Evolutionary conservation across 192 early-diverging fungal species (phyloP).

Genomic region (Mortierella alpina): DNA sequence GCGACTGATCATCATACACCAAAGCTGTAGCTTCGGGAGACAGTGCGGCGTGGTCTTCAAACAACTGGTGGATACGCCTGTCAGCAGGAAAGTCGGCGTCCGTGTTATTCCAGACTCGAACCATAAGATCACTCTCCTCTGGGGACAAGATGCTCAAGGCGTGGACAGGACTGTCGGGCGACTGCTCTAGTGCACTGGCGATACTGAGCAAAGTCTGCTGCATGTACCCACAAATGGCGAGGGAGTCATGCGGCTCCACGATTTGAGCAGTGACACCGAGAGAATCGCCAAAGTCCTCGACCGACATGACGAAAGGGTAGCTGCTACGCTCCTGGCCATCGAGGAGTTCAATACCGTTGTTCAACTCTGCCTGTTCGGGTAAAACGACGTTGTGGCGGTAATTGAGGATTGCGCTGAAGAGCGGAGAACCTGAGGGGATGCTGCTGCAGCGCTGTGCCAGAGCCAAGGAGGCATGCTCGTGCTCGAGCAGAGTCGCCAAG

Average conservation of each 20-base stretch:
- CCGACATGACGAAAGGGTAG: conserved; percentile 13
- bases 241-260: neutral
- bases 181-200: neutral
- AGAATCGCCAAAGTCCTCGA: no score
- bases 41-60: conserved; percentile 6
- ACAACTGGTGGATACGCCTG: conserved; percentile 11
- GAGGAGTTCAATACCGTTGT: neutral
- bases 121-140: neutral
- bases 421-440: neutral
- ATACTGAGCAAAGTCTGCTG: neutral
- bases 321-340: neutral
- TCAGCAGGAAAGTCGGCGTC: neutral
- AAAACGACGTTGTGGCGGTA: neutral
- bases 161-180: neutral
- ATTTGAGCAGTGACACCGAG: neutral
- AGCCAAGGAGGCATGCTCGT: conserved; percentile 8
- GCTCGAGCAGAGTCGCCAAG: neutral
- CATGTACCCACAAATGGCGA: conserved; percentile 3
- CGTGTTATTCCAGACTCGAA: conserved; percentile 6
- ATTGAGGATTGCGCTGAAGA: conserved; percentile 9
- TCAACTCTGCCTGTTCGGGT: neutral
- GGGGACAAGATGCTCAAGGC: conserved; percentile 15
- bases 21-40: conserved; percentile 6
- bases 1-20: conserved; percentile 6
- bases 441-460: conserved; percentile 15